These are phyloP conservation scores for Yamadazyma paraphyllophila DNA, from an alignment of 805 yeast species.

Conservation along the genomic window DNA sequence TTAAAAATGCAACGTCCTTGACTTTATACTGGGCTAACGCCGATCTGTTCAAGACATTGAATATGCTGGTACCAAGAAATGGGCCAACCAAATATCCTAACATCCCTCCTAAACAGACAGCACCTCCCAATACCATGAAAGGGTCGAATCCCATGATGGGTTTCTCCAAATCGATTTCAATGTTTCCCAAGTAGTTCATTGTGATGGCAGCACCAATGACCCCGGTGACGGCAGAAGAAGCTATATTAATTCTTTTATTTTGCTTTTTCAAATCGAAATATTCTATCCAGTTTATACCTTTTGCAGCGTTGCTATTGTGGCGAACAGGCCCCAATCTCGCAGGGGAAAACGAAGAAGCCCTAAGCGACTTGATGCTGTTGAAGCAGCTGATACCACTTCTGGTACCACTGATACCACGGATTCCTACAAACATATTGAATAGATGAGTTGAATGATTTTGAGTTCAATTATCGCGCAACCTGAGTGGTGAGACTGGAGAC, in stretches of 20 bases:
- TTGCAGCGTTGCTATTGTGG: not conserved
- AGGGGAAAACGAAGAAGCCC: too few relatives aligned
- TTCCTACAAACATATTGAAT: too few relatives aligned
- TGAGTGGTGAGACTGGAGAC: too few relatives aligned
- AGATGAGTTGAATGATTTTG: too few relatives aligned
- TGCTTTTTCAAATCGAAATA: slow-evolving; percentile 74
- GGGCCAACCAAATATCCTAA: slow-evolving; percentile 86
- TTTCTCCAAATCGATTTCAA: slow-evolving; percentile 86
- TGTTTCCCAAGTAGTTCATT: slow-evolving; percentile 72
- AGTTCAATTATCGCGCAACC: too few relatives aligned
- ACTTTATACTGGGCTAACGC: slow-evolving; percentile 45
- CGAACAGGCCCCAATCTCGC: not conserved
- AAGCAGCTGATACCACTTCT: not conserved
- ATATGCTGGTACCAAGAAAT: slow-evolving; percentile 65
- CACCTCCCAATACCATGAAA: slow-evolving; percentile 74
- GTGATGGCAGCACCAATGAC: slow-evolving; percentile 63
- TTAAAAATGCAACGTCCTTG: slow-evolving; percentile 74
- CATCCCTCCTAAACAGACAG: slow-evolving; percentile 67
- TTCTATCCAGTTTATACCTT: slow-evolving; percentile 66
- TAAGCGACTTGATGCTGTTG: not conserved
- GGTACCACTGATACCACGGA: too few relatives aligned
- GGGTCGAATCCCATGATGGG: slow-evolving; percentile 86
- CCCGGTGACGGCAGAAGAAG: slow-evolving; percentile 67
- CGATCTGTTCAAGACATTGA: slow-evolving; percentile 52
- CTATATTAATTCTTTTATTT: slow-evolving; percentile 67